Evolutionary conservation across 352 stramenopile genomes (phyloP).

Genomic region (Phytophthora nicotianae): DNA sequence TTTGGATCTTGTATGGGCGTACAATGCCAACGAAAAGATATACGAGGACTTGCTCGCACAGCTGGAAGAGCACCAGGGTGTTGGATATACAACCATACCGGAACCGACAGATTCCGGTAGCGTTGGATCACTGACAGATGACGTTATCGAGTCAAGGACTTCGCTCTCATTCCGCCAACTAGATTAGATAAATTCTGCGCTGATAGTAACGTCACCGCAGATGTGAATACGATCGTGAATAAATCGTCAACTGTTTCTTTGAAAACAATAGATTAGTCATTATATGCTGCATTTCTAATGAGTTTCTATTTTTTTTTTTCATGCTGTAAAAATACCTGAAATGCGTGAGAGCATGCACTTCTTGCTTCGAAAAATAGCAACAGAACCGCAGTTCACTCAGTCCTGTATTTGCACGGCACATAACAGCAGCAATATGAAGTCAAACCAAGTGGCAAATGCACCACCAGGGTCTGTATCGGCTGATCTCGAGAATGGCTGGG

Average conservation of each 20-base stretch:
- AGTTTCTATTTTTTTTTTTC: too few species aligned
- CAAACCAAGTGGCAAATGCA: conserved; percentile 18
- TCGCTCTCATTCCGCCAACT: conserved; percentile 27
- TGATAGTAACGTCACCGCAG: neutral
- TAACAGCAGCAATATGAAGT: conserved; percentile 14
- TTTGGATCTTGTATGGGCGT: conserved; percentile 57
- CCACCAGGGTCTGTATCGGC: conserved; percentile 19
- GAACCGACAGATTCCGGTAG: neutral
- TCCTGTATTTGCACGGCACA: neutral
- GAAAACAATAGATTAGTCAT: neutral
- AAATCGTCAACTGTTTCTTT: neutral
- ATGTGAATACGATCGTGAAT: too few species aligned
- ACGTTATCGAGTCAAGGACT: conserved; percentile 7
- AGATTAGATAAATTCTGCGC: conserved; percentile 15
- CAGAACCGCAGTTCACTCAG: conserved; percentile 4
- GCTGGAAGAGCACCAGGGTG: conserved; percentile 42
- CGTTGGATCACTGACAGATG: neutral
- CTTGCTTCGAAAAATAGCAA: conserved; percentile 19
- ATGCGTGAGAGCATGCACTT: neutral
- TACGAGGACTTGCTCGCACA: conserved; percentile 51
- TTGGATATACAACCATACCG: conserved; percentile 29
- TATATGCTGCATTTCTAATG: too few species aligned
- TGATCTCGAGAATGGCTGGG: conserved; percentile 30
- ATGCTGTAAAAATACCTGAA: conserved; percentile 27
- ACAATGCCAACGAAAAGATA: conserved; percentile 45